These are phyloP conservation scores for Rhizopus stolonifer DNA, from an alignment of 371 early-diverging fungal genomes.

Conservation along the genomic window DNA sequence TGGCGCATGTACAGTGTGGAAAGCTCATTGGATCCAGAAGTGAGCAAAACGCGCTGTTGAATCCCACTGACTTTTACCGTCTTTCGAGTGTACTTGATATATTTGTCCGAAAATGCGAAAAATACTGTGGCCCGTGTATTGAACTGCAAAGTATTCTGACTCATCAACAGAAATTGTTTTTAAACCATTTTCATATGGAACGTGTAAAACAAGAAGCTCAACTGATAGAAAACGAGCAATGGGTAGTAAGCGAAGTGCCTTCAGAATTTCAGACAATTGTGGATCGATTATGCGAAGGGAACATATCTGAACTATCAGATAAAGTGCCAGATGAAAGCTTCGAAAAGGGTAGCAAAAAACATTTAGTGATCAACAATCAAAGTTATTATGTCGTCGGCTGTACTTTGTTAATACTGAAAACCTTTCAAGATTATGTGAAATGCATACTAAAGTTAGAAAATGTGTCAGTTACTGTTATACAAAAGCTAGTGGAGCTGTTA, in stretches of 20 bases:
- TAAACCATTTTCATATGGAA: conserved; percentile 90
- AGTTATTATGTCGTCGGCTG: conserved; percentile 86
- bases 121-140: conserved; percentile 80
- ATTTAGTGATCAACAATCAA: conserved; percentile 56
- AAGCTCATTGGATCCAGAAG: conserved; percentile 81
- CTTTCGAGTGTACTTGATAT: conserved; percentile 73
- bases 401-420: conserved; percentile 81
- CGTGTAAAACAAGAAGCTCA: conserved; percentile 80
- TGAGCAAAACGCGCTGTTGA: conserved; percentile 87
- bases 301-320: conserved; percentile 20
- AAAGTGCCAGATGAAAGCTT: neutral
- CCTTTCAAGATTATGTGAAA: conserved; percentile 85
- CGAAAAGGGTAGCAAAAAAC: conserved; percentile 34
- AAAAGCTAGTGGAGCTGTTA: conserved; percentile 79
- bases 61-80: conserved; percentile 83
- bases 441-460: conserved; percentile 75
- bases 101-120: conserved; percentile 76
- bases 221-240: conserved; percentile 94
- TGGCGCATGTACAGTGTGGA: conserved; percentile 84
- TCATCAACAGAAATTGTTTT: conserved; percentile 84
- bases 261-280: conserved; percentile 87
- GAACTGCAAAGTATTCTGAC: conserved; percentile 79
- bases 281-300: conserved; percentile 64
- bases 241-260: conserved; percentile 90
- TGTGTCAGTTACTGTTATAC: conserved; percentile 80